phyloP scores from a whole-genome alignment of 305 asterid species.

The Fraxinus baroniana region DNA sequence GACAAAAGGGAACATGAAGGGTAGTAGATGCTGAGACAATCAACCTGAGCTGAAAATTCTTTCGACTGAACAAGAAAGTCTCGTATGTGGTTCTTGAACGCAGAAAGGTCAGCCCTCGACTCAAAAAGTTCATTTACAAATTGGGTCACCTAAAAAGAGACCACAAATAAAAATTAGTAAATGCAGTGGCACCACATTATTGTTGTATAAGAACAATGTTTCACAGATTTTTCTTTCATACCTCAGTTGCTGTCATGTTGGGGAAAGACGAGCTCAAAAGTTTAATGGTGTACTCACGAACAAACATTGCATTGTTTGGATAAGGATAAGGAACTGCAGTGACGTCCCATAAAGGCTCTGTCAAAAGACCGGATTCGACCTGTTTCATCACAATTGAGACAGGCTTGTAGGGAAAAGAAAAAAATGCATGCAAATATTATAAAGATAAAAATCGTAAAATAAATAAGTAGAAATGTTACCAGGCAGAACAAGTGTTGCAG shows the following conservation, averaged over 20 bases:
- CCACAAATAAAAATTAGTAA: constrained; percentile 11
- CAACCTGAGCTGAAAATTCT: constrained; percentile 96
- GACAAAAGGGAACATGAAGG: not conserved
- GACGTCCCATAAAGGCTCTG: constrained; percentile 92
- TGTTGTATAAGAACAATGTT: not conserved
- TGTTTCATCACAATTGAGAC: constrained; percentile 28
- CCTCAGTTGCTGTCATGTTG: constrained; percentile 92
- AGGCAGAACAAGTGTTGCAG: constrained; percentile 81
- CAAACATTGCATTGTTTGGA: constrained; percentile 67
- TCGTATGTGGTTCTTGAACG: constrained; percentile 84
- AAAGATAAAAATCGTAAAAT: not conserved
- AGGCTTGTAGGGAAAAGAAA: not conserved
- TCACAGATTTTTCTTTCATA: constrained; percentile 23
- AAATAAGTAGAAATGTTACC: constrained; percentile 44
- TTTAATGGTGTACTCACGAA: constrained; percentile 85
- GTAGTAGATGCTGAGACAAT: constrained; percentile 2
- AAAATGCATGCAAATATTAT: not conserved
- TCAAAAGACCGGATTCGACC: constrained; percentile 70
- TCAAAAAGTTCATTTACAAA: constrained; percentile 86
- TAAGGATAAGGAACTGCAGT: constrained; percentile 65
- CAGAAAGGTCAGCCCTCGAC: constrained; percentile 60
- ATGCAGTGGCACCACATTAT: not conserved
- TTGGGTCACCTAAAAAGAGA: constrained; percentile 64
- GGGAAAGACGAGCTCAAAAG: constrained; percentile 89
- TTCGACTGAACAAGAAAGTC: constrained; percentile 95